Percentiles rank a stretch among this genome's conserved stretches.
Evolutionary conservation across 78 protist species (phyloP).

Genomic region (Isochrysis galbana): DNA sequence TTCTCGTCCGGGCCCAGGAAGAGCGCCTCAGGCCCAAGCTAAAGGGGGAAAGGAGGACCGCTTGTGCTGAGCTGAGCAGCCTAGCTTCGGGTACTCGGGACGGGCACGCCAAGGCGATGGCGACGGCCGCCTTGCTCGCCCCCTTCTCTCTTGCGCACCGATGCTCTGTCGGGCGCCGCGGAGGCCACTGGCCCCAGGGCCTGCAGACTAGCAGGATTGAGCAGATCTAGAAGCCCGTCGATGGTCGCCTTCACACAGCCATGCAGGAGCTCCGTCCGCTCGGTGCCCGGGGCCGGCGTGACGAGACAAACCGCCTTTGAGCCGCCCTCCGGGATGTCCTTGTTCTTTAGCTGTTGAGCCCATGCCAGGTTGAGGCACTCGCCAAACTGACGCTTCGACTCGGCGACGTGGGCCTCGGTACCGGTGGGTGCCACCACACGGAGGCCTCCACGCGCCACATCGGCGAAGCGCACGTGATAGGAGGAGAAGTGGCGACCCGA

Average conservation of each 20-base stretch:
- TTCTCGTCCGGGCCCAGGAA: constrained; percentile 79
- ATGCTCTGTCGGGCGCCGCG: background rate
- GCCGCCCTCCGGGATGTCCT: constrained; percentile 93
- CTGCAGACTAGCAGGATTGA: background rate
- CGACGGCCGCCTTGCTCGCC: too few relatives aligned
- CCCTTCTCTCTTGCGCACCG: too few relatives aligned
- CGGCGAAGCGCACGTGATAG: constrained; percentile 77
- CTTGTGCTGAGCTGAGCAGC: too few relatives aligned
- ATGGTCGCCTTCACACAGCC: constrained; percentile 61
- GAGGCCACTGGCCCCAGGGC: background rate
- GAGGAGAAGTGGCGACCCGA: constrained; percentile 82
- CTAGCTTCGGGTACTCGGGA: too few relatives aligned
- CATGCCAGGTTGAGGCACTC: constrained; percentile 85
- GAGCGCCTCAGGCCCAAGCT: constrained; percentile 47
- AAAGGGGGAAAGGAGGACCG: too few relatives aligned
- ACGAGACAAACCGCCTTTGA: constrained; percentile 74
- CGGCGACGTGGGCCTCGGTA: constrained; percentile 47
- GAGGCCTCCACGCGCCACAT: constrained; percentile 89
- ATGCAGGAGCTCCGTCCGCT: background rate
- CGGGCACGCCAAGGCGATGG: too few relatives aligned
- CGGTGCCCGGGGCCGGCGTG: background rate
- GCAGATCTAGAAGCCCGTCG: constrained; percentile 68
- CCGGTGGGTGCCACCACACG: constrained; percentile 52
- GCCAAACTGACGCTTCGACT: constrained; percentile 51
- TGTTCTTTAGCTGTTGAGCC: constrained; percentile 88